A percentile compares a stretch with the other conserved stretches of the same genome.
phyloP scores from a whole-genome alignment of 805 yeast species.

The Candida anglica region DNA sequence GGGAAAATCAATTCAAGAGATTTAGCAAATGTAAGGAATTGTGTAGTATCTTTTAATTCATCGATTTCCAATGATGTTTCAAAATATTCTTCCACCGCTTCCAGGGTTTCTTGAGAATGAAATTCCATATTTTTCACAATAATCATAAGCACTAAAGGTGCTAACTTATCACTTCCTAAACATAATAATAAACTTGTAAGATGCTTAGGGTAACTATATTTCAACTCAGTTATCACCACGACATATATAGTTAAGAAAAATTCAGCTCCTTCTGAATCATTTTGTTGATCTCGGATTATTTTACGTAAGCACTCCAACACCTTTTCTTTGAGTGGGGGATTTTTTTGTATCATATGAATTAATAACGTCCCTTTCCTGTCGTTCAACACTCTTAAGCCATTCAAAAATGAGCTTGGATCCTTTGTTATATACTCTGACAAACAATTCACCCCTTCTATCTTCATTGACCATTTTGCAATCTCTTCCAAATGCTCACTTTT shows the following conservation, averaged over 20 bases:
- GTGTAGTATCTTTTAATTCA: constrained; percentile 8
- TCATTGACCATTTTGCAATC: not conserved
- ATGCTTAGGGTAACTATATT: constrained; percentile 1
- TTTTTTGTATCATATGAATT: no score
- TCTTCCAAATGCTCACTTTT: no score
- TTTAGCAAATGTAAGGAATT: constrained; percentile 18
- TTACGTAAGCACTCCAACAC: no score
- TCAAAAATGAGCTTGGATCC: not conserved
- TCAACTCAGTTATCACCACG: constrained; percentile 15
- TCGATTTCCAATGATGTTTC: constrained; percentile 13
- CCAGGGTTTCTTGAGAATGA: constrained; percentile 10
- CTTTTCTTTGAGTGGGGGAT: no score
- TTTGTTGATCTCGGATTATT: no score
- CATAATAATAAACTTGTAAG: not conserved
- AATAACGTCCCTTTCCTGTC: constrained; percentile 1
- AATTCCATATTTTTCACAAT: constrained; percentile 16
- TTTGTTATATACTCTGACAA: not conserved
- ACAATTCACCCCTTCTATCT: not conserved
- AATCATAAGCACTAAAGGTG: constrained; percentile 16
- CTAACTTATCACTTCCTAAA: constrained; percentile 6
- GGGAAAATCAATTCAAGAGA: constrained; percentile 24
- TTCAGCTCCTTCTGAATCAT: no score
- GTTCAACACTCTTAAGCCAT: not conserved
- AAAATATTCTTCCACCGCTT: constrained; percentile 17
- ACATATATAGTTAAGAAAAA: constrained; percentile 15